A percentile compares a stretch with the other conserved stretches of the same genome.
Conservation (phyloP, 495 filamentous ascomycete genomes). For the Tuber calosporum region DNA sequence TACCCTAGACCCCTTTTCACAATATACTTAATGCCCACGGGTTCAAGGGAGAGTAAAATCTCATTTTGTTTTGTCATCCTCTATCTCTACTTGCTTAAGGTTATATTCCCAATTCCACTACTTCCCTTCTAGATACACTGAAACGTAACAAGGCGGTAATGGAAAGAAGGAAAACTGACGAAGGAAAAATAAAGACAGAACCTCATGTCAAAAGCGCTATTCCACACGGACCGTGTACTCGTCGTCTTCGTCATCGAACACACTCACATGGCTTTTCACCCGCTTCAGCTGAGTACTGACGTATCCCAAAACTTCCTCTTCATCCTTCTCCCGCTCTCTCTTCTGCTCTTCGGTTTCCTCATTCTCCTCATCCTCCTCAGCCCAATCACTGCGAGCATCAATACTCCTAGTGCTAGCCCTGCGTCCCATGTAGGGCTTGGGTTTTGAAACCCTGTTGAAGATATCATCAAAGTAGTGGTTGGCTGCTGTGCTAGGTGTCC, state of each 20-base stretch:
- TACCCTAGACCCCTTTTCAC: background rate
- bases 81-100: background rate
- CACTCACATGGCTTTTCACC: slow-evolving; percentile 51
- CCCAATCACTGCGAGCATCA: slow-evolving; percentile 70
- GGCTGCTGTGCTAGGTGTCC: slow-evolving; percentile 72
- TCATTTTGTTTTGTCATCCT: background rate
- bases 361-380: slow-evolving; percentile 50
- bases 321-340: slow-evolving; percentile 49
- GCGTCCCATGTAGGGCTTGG: slow-evolving; percentile 52
- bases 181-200: background rate
- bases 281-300: slow-evolving; percentile 62
- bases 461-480: slow-evolving; percentile 93
- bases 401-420: slow-evolving; percentile 87
- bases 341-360: slow-evolving; percentile 38
- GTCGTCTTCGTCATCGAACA: slow-evolving; percentile 51
- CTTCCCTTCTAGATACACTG: background rate
- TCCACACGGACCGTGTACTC: slow-evolving; percentile 49
- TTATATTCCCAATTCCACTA: background rate
- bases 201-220: background rate
- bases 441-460: slow-evolving; percentile 53
- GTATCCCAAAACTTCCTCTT: slow-evolving; percentile 62
- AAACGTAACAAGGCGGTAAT: background rate
- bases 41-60: background rate
- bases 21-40: background rate
- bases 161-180: background rate